Conservation (phyloP, 192 early-diverging fungal genomes). For the Podila clonocystis region DNA sequence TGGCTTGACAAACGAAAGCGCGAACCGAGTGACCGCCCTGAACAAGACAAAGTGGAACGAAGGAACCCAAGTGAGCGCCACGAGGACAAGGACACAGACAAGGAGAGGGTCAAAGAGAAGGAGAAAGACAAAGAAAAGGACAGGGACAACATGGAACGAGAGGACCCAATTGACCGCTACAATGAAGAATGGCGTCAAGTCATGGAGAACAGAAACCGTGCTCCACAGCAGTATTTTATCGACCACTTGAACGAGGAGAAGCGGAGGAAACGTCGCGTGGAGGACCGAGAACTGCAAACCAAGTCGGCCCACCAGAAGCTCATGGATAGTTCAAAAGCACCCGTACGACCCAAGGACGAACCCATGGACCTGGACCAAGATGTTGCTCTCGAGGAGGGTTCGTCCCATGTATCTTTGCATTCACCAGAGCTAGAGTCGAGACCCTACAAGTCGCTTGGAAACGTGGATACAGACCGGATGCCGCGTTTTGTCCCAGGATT, state of each 20-base stretch:
- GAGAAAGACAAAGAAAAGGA: no score
- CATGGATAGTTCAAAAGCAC: background rate
- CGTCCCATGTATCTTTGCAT: background rate
- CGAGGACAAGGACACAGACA: no score
- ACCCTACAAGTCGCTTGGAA: background rate
- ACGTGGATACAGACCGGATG: slow-evolving; percentile 1
- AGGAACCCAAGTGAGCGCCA: no score
- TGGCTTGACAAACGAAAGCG: no score
- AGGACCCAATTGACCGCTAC: no score
- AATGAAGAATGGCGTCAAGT: background rate
- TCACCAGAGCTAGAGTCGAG: background rate
- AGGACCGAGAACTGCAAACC: slow-evolving; percentile 38
- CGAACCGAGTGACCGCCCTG: no score
- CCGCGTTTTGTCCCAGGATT: slow-evolving; percentile 48
- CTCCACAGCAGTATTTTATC: slow-evolving; percentile 29
- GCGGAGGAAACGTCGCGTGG: slow-evolving; percentile 16
- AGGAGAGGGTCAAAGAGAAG: no score
- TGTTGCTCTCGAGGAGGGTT: background rate
- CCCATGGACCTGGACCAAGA: slow-evolving; percentile 12
- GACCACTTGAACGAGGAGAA: slow-evolving; percentile 40
- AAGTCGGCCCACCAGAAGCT: slow-evolving; percentile 17
- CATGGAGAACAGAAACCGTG: background rate
- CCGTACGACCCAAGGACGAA: slow-evolving; percentile 3
- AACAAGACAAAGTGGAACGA: no score
- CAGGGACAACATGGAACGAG: no score